Evolutionary conservation across 192 early-diverging fungal genomes (phyloP).

Genomic region (Linderina pennispora): DNA sequence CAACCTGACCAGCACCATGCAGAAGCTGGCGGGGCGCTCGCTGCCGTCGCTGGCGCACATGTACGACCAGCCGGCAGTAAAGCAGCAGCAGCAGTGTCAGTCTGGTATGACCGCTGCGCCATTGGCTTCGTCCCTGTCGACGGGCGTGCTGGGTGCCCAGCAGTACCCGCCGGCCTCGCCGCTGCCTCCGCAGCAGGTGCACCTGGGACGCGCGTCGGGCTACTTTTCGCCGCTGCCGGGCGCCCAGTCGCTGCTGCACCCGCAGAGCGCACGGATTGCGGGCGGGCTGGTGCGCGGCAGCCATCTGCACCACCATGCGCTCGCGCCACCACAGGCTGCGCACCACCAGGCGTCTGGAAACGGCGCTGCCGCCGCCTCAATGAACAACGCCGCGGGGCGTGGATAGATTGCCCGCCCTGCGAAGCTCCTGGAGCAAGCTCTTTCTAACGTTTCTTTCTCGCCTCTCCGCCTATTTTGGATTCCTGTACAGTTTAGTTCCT

Average conservation of each 20-base stretch:
- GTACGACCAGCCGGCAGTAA: slow-evolving; percentile 1
- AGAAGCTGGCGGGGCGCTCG: slow-evolving; percentile 29
- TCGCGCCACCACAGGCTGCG: too few species aligned
- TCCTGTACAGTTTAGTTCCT: too few species aligned
- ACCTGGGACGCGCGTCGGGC: slow-evolving; percentile 4
- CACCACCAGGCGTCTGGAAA: too few species aligned
- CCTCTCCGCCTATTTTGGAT: too few species aligned
- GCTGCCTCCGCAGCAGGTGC: slow-evolving; percentile 20
- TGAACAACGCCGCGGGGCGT: too few species aligned
- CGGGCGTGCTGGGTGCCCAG: slow-evolving; percentile 3
- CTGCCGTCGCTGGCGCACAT: slow-evolving; percentile 27
- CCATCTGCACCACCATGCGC: background rate
- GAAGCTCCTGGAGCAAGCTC: too few species aligned
- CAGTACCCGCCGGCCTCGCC: slow-evolving; percentile 13
- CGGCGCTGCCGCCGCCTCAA: too few species aligned
- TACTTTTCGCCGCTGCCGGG: slow-evolving; percentile 31
- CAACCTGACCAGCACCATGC: slow-evolving; percentile 6
- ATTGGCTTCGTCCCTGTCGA: too few species aligned
- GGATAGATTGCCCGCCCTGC: too few species aligned
- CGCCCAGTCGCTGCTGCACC: slow-evolving; percentile 38
- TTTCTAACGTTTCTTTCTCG: too few species aligned
- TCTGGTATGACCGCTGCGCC: too few species aligned
- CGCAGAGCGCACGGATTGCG: slow-evolving; percentile 5
- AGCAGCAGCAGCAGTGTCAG: too few species aligned
- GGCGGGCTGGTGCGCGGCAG: slow-evolving; percentile 5